Evolutionary conservation across 1,284 basidiomycete genomes (phyloP), one percentile per base, ranked within the genome.

Genomic region (Melanopsichium pennsylvanicum): DNA sequence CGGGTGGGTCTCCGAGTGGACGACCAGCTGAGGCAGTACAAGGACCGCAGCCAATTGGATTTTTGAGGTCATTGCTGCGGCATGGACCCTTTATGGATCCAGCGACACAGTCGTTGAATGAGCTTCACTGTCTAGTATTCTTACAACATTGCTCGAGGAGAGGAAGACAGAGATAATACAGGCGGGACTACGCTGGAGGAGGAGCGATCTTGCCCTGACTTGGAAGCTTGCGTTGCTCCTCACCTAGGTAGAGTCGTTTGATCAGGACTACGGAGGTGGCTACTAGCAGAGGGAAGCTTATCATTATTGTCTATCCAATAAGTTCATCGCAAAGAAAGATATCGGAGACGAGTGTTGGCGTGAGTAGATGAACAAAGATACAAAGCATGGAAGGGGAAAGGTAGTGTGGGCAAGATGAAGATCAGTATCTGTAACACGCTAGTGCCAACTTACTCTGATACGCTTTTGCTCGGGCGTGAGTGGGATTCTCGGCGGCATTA

Each of bases 181-280:
- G n/a, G n/a, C n/a, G 21, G 9, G 47, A 12, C 31, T 45, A 70
- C 18, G 67, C 67, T 1, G 67, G 67, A 1, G 33, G 44, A 13
- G 60, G 36, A n/a, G 49, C 45, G 19, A 70, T 60, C 23, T 60
- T 64, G 1, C 67, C 61, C 3, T 58, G 60, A n/a, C 31, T 35
- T 7, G 74, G 73, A 3, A 76, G 47, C 16, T 58, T 68, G 4
- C 63, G 40, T 45, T 76, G 76, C 48, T 78, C 70, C 36, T 76
- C 70, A 21, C 76, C 76, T 5, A 78, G 40, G 29, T 75, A 76
- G 10, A 78, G 63, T 11, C 76, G 61, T 45, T 76, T 78, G 58
- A 73, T 70, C 7, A 78, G 68, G 18, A 78, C 69, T 9, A 73
- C 72, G 12, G 50, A 42, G 2, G 70, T 70, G 3, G 61, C 70